Evolutionary conservation across 495 filamentous ascomycete genomes (phyloP).

Genomic region (Penicillium silybi): DNA sequence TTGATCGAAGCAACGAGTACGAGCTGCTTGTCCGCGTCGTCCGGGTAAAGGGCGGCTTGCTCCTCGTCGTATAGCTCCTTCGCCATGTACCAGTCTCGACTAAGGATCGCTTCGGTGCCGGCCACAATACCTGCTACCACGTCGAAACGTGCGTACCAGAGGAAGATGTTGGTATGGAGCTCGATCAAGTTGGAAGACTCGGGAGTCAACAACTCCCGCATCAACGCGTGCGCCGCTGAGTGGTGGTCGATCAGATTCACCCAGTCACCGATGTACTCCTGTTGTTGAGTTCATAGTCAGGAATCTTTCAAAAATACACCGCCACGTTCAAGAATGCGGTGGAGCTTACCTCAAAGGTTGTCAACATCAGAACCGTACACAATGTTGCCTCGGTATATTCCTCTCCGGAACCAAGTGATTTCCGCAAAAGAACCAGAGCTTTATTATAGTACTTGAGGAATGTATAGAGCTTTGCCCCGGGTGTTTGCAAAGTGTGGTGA

Average conservation of each 20-base stretch:
- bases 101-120: conserved; percentile 67
- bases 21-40: conserved; percentile 60
- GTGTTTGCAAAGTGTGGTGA: conserved; percentile 66
- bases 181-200: conserved; percentile 67
- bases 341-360: conserved; percentile 74
- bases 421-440: conserved; percentile 71
- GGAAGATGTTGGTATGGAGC: conserved; percentile 64
- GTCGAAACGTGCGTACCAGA: conserved; percentile 90
- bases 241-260: conserved; percentile 88
- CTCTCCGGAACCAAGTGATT: conserved; percentile 64
- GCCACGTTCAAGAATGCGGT: not conserved
- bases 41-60: conserved; percentile 56
- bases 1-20: conserved; percentile 60
- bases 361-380: conserved; percentile 85
- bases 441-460: conserved; percentile 90
- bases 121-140: conserved; percentile 79
- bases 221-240: conserved; percentile 78
- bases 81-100: conserved; percentile 74
- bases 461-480: conserved; percentile 66
- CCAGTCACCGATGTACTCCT: conserved; percentile 97
- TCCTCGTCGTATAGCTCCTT: conserved; percentile 59
- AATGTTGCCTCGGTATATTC: conserved; percentile 71
- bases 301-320: not conserved
- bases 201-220: conserved; percentile 74
- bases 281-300: not conserved